These are phyloP conservation scores for Plasmodium coatneyi DNA, from an alignment of 169 alveolate genomes.

Conservation along the genomic window DNA sequence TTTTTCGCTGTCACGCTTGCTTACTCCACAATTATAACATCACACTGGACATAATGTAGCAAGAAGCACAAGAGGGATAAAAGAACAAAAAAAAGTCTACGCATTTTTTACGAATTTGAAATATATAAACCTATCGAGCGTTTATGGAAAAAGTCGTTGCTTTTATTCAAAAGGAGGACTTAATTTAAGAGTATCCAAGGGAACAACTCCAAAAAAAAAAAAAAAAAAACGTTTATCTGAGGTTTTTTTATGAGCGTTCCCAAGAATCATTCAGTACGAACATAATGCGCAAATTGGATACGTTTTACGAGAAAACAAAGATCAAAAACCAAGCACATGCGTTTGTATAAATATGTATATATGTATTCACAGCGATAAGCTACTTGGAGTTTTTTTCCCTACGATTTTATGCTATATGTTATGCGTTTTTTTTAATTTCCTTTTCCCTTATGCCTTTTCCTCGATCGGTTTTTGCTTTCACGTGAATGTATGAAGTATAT, in stretches of 20 bases:
- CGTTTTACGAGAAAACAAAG: neutral
- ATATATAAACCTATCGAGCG: neutral
- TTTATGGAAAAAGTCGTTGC: conserved; percentile 5
- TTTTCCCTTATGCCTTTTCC: neutral
- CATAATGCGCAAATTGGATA: neutral
- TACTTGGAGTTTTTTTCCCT: neutral
- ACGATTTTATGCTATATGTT: neutral
- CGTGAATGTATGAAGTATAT: neutral
- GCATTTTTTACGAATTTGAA: conserved; percentile 48
- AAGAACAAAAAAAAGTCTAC: conserved; percentile 27
- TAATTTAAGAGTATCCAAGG: conserved; percentile 27
- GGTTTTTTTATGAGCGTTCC: neutral
- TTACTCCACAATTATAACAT: conserved; percentile 67
- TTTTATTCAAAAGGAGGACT: conserved; percentile 8
- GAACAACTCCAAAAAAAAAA: neutral
- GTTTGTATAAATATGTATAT: neutral
- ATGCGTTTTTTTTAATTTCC: neutral
- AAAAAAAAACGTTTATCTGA: neutral
- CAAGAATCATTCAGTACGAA: neutral
- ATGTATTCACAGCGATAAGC: neutral
- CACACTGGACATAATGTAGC: conserved; percentile 37
- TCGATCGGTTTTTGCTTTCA: neutral
- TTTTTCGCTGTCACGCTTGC: conserved; percentile 9
- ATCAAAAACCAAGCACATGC: neutral
- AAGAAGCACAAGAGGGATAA: conserved; percentile 39